Evolutionary conservation across 139 green algal genomes (phyloP).

Genomic region (Coelastrella sp.): DNA sequence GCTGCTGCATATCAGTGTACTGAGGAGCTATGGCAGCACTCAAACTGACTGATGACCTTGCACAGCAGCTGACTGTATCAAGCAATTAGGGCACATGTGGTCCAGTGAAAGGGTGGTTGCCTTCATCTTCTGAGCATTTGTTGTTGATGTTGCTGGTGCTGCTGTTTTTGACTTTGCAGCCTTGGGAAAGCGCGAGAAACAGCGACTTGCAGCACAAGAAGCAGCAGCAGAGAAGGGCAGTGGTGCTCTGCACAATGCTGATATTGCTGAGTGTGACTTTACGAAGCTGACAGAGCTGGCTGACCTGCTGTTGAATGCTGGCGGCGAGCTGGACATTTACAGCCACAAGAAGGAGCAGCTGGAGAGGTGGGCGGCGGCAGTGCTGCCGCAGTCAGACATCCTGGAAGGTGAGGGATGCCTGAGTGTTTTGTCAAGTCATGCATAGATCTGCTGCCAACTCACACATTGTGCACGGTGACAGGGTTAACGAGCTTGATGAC

Average conservation of each 20-base stretch:
- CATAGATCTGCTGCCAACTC: not conserved
- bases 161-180: constrained; percentile 2
- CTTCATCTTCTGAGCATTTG: no score
- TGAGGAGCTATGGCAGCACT: no score
- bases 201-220: constrained; percentile 50
- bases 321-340: constrained; percentile 64
- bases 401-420: not conserved
- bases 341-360: constrained; percentile 50
- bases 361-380: constrained; percentile 43
- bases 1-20: no score
- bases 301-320: constrained; percentile 53
- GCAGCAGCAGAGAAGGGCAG: constrained; percentile 9
- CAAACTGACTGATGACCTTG: no score
- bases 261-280: constrained; percentile 38
- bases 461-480: no score
- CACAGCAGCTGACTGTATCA: no score
- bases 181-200: constrained; percentile 63
- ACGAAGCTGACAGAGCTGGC: constrained; percentile 56
- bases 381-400: constrained; percentile 35
- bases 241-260: not conserved
- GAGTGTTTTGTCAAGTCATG: not conserved
- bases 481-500: no score
- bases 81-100: no score
- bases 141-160: not conserved
- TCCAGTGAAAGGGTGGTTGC: no score